Percentiles rank a stretch among this genome's conserved stretches.
phyloP scores from a whole-genome alignment of 2,329 filamentous ascomycete species.

The Drechmeria coniospora region DNA sequence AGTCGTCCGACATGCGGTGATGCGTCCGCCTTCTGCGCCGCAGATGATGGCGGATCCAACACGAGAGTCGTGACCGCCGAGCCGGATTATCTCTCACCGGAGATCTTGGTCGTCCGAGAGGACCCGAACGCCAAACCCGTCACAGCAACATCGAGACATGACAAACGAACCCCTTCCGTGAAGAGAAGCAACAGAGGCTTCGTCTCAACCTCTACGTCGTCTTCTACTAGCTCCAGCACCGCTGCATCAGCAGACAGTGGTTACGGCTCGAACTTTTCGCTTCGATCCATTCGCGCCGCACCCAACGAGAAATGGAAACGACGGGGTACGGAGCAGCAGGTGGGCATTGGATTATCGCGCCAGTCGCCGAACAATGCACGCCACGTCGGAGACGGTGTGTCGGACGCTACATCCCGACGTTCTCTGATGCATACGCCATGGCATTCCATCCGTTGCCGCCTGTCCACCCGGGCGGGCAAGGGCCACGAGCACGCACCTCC shows the following conservation, averaged over 20 bases:
- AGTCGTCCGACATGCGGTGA: not conserved
- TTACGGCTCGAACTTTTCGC: slow-evolving; percentile 44
- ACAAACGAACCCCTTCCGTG: slow-evolving; percentile 5
- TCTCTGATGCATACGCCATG: too few relatives aligned
- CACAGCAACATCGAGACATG: too few relatives aligned
- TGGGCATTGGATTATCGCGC: too few relatives aligned
- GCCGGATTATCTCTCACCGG: slow-evolving; percentile 12
- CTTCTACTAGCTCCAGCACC: slow-evolving; percentile 24
- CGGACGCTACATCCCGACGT: too few relatives aligned
- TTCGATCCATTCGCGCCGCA: slow-evolving; percentile 32
- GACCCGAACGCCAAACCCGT: slow-evolving; percentile 31
- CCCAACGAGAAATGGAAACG: too few relatives aligned
- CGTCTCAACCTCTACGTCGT: slow-evolving; percentile 29
- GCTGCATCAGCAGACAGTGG: slow-evolving; percentile 42
- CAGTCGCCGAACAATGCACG: too few relatives aligned
- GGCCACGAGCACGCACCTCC: not conserved
- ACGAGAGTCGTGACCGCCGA: not conserved
- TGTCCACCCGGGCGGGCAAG: slow-evolving; percentile 1
- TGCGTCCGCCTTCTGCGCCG: too few relatives aligned
- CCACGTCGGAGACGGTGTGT: too few relatives aligned
- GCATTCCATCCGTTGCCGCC: too few relatives aligned
- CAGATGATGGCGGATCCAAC: too few relatives aligned
- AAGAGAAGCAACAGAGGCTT: slow-evolving; percentile 32
- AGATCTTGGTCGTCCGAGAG: slow-evolving; percentile 24
- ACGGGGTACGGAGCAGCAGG: too few relatives aligned